Base-by-base conservation (phyloP, 2,329 filamentous ascomycete genomes). In the Exophiala sp. region DNA sequence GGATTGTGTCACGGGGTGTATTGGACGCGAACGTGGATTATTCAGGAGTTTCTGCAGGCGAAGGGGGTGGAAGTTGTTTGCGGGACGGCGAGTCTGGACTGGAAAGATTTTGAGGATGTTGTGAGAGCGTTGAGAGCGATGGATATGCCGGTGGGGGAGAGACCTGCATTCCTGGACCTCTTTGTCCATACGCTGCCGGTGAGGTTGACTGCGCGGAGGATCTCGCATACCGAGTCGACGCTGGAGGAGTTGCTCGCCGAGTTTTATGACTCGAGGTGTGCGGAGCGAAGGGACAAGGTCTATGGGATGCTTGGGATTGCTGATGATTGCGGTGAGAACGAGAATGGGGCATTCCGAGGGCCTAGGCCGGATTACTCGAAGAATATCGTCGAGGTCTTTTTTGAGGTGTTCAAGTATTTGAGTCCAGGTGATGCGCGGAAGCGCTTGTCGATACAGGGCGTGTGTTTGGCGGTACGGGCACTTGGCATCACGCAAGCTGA, bases 31-130 rank as follows among this genome's bases (percentile, higher is more conserved):
- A 49, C 59, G 16, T 65, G 63, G 62, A 61, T 65, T 41, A 61
- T 65, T 9, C 63, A 65, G 48, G 63, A 65, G 47, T 64, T 64
- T 42, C 41, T 62, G 10, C 56, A 61, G 43, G 62, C 58, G 21
- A 52, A 51, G 50, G 32, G 46, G 7, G 42, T 65, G 40, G 48
- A 63, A 40, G 54, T 63, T 7, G 33, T 57, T 9, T 60, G 60
- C 24, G 62, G 63, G 20, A 73, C 69, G 3, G 70, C 72, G 48
- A 73, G 71, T 69, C 68, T 72, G 4, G 65, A 69, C 16, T 72
- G 71, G 62, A 69, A 66, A 3, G 67, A 69, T 54, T 74, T 73
- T 50, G 72, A 69, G 7, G 74, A 67, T 4, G 67, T 71, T 0
- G 68, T 74, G 21, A 69, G 50, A 32, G 16, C 40, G 29, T 35